Evolutionary conservation across 352 stramenopile species (phyloP).

Genomic region (Phytopythium vexans): DNA sequence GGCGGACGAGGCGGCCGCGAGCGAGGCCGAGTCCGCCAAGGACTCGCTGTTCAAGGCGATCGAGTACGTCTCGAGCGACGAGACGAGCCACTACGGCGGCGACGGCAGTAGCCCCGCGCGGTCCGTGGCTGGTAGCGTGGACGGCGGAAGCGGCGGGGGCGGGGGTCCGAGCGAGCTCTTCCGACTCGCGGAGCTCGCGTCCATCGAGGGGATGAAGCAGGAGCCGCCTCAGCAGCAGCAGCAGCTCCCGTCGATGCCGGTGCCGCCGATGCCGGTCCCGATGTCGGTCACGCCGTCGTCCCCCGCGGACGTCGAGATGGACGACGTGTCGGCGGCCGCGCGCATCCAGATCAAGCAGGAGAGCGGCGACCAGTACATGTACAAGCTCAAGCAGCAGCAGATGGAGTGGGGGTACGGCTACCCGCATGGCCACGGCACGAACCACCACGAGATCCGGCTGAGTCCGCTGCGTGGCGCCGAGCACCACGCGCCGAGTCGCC

Average conservation of each 20-base stretch:
- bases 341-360: constrained; percentile 33
- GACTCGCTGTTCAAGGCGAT: constrained; percentile 62
- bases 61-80: constrained; percentile 59
- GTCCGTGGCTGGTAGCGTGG: constrained; percentile 26
- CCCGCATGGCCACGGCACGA: constrained; percentile 23
- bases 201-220: constrained; percentile 74
- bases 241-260: not conserved
- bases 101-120: constrained; percentile 27
- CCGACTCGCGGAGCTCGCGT: constrained; percentile 67
- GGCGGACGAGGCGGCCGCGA: constrained; percentile 25
- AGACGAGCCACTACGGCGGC: constrained; percentile 27
- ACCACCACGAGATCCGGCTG: constrained; percentile 59
- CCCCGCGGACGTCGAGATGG: constrained; percentile 33
- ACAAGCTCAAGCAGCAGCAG: constrained; percentile 27
- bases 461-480: constrained; percentile 48
- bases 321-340: constrained; percentile 21
- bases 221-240: constrained; percentile 21
- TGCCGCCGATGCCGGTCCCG: not conserved
- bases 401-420: constrained; percentile 25
- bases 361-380: constrained; percentile 17
- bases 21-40: constrained; percentile 43
- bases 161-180: constrained; percentile 48
- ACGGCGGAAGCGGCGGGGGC: constrained; percentile 12
- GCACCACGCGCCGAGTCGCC: constrained; percentile 16
- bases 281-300: constrained; percentile 1